Evolutionary conservation across 2,329 filamentous ascomycete species (phyloP), one percentile per base, ranked within the genome.

Genomic region (Cytospora paraplurivora): DNA sequence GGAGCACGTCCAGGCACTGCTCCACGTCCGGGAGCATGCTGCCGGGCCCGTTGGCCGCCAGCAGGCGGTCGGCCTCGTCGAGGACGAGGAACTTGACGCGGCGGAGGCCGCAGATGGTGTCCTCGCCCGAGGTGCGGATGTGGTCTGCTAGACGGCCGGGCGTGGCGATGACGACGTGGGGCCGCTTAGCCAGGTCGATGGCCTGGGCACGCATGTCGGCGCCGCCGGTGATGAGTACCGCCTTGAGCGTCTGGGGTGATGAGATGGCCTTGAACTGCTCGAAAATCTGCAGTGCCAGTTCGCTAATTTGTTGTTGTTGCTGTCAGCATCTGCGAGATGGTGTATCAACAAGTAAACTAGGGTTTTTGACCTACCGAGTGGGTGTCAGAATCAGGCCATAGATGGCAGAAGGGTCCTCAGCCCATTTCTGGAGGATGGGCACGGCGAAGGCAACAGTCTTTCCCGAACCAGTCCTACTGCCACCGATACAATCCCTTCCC

Each of bases 381-480:
- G 93, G 93, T 10, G 95, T 99, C 71, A 99, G 78, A 15, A 99
- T 86, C 7, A 99, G 80, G 1, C 87, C 94, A 75, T 92, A 99
- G 70, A 98, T 94, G 51, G 92, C 95, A 64, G 89, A 89, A 0
- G 95, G 95, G 78, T 99, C 93, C 72, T 93, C 85, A 2, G 94
- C 88, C 93, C 93, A 98, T 76, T 89, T 90, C 74, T 98, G 94
- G 67, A 99, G 79, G 65, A 99, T 96, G 0, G 95, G 95, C 11
- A 93, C 92, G 1, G 94, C 91, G 76, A 99, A 99, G 1, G 95
- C 93, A 51, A 98, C 88, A 4, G 95, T 99, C 80, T 99, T 99
- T 77, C 95, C 95, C 13, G 94, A 97, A 81, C 95, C 95, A 0
- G 95, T 99, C 67, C 93, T 85, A 72, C 92, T 96, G 44, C 93